A percentile compares a stretch with the other conserved stretches of the same genome.
Evolutionary conservation across 441 rosid genomes (phyloP).

Genomic region (Corymbia citriodora): DNA sequence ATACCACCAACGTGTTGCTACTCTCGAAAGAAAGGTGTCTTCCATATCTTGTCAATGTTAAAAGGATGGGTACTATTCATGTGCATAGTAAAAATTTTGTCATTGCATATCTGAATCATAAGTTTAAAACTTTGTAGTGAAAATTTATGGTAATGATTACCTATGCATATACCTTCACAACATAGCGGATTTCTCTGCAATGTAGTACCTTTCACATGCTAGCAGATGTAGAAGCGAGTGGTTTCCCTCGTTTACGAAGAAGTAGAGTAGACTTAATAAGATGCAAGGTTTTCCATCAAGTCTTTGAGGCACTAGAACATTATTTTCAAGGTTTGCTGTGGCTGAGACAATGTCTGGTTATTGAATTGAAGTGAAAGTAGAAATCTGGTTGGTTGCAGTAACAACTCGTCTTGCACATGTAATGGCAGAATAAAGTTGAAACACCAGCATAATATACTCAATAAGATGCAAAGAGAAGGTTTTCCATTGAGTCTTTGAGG

Average conservation of each 20-base stretch:
- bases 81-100: not conserved
- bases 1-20: constrained; percentile 95
- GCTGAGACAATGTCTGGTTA: not conserved
- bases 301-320: not conserved
- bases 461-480: not conserved
- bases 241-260: not conserved
- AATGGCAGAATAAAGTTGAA: not conserved
- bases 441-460: not conserved
- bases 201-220: not conserved
- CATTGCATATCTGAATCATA: not conserved
- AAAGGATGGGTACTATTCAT: not conserved
- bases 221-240: not conserved
- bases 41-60: not conserved
- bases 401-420: not conserved
- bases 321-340: not conserved
- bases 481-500: not conserved
- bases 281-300: not conserved
- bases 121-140: not conserved
- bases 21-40: constrained; percentile 89
- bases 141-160: not conserved
- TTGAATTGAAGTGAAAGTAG: not conserved
- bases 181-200: not conserved
- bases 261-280: not conserved
- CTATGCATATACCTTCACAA: not conserved
- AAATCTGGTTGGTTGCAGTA: not conserved